phyloP scores from a whole-genome alignment of 371 early-diverging fungal species.

The Syncephalastrum sp. region DNA sequence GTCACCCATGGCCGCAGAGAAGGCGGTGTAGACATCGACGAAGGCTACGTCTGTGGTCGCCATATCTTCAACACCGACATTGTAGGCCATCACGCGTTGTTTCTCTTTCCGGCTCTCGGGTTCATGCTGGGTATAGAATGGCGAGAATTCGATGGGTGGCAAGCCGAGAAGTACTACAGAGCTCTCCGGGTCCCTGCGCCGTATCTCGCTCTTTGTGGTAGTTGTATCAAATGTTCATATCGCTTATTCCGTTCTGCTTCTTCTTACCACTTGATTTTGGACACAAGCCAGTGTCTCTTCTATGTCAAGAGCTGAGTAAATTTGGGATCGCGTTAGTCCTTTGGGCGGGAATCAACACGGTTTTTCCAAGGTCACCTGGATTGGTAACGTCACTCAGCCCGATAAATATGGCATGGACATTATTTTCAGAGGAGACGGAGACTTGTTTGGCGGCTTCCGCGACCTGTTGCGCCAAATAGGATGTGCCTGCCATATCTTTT shows the following conservation, averaged over 20 bases:
- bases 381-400: conserved; percentile 35
- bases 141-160: conserved; percentile 43
- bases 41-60: conserved; percentile 19
- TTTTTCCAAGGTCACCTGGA: not conserved
- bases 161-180: conserved; percentile 32
- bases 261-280: conserved; percentile 30
- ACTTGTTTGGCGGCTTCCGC: conserved; percentile 10
- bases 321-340: no score
- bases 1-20: conserved; percentile 34
- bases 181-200: conserved; percentile 16
- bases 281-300: conserved; percentile 17
- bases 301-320: no score
- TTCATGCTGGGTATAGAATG: conserved; percentile 23
- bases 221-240: no score
- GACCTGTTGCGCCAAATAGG: conserved; percentile 6
- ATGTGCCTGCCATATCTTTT: not conserved
- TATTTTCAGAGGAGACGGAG: not conserved
- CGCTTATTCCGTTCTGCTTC: no score
- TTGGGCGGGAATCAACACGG: no score
- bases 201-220: conserved; percentile 15
- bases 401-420: conserved; percentile 33
- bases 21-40: conserved; percentile 30
- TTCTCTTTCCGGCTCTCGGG: conserved; percentile 20
- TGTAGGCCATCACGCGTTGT: conserved; percentile 28
- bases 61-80: conserved; percentile 37